Base-by-base conservation (phyloP, 495 filamentous ascomycete genomes). In the Cairneyella variabilis region DNA sequence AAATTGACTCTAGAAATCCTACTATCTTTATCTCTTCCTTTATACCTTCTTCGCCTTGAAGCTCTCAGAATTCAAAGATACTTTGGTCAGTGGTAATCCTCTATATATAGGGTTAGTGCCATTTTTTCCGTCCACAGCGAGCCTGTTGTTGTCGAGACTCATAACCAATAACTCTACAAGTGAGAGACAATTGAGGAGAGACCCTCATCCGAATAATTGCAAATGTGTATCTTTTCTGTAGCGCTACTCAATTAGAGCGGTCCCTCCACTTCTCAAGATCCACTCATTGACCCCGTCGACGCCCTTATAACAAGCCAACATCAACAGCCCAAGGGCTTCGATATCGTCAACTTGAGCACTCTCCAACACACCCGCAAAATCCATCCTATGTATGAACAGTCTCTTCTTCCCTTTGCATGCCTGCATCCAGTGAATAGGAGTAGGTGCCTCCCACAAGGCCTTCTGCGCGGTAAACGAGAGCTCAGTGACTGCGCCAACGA, bases 241-340 rank as follows among this genome's bases (percentile, higher is more conserved):
- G n/a, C n/a, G n/a, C n/a, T n/a, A 49, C 4, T 49, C 46, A 49
- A 49, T 30, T 32, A 49, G n/a, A 16, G 2, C 23, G 6, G 17
- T 36, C 7, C 46, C 30, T 3, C 46, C 46, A 10, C 38, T 49
- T 12, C 25, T 36, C 27, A 53, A 12, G 18, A 54, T 37, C 51
- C 51, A 54, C 41, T 54, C 41, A 23, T 45, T 46, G 11, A 54
- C 42, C 7, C 18, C 32, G 16, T 77, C 72, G 46, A 71, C 56
- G 2, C 73, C 74, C 52, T 73, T 39, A 22, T 65, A 26, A 8
- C 65, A 64, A 7, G 69, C 66, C 49, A 76, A 38, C 12, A 75
- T 28, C 66, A 77, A 70, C 34, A 57, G 58, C 10, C 68, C 73
- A 64, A 76, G 71, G 10, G 56, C 40, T 61, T 74, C 74, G 16